A percentile compares a stretch with the other conserved stretches of the same genome.
Evolutionary conservation across 768 basidiomycete genomes (phyloP).

Genomic region (Kwoniella botswanensis): DNA sequence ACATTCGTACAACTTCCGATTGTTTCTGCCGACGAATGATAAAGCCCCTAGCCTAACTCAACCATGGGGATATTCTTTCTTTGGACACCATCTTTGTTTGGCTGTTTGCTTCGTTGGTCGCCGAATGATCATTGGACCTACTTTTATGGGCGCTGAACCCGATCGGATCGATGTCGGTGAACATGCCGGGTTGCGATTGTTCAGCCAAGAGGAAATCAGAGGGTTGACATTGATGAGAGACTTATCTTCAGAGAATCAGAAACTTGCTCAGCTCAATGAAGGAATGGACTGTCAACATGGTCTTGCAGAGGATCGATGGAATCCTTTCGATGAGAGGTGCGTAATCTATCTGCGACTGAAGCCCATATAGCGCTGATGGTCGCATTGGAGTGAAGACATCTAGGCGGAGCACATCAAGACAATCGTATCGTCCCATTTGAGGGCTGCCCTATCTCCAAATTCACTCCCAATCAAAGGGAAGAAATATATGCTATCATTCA

Average conservation of each 20-base stretch:
- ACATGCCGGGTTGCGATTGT: slow-evolving; percentile 45
- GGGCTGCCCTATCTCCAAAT: slow-evolving; percentile 36
- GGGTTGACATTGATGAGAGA: slow-evolving; percentile 46
- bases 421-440: slow-evolving; percentile 50
- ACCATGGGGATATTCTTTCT: slow-evolving; percentile 51
- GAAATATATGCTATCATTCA: slow-evolving; percentile 36
- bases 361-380: slow-evolving; percentile 10
- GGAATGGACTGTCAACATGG: slow-evolving; percentile 33
- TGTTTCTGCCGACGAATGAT: slow-evolving; percentile 25
- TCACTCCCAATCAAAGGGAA: slow-evolving; percentile 36
- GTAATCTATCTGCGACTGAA: background rate
- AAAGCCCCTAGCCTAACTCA: slow-evolving; percentile 25
- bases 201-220: slow-evolving; percentile 45
- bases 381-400: slow-evolving; percentile 27
- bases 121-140: slow-evolving; percentile 49
- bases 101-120: slow-evolving; percentile 47
- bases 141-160: slow-evolving; percentile 53
- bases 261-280: slow-evolving; percentile 42
- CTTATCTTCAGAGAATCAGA: slow-evolving; percentile 38
- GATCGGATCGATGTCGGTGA: slow-evolving; percentile 49
- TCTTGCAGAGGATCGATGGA: slow-evolving; percentile 48
- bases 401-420: slow-evolving; percentile 51
- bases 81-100: slow-evolving; percentile 54
- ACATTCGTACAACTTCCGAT: slow-evolving; percentile 51
- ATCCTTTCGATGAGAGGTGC: slow-evolving; percentile 48